These are phyloP conservation scores for Backusella westeae DNA, from an alignment of 192 early-diverging fungal species.

Conservation along the genomic window DNA sequence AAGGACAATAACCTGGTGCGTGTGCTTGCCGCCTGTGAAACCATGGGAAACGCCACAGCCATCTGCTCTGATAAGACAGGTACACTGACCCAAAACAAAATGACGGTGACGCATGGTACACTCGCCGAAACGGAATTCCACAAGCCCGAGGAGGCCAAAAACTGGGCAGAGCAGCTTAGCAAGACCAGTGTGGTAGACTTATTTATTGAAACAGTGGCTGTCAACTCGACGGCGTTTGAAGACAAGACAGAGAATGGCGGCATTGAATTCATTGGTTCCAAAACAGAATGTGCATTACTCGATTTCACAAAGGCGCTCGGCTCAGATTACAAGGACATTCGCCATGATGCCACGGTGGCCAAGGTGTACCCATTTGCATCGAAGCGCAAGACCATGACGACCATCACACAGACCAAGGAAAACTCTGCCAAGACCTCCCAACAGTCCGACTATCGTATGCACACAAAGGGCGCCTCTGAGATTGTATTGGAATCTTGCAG, in stretches of 20 bases:
- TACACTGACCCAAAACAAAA: conserved; percentile 79
- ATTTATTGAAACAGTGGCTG: conserved; percentile 57
- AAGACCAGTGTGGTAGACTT: conserved; percentile 26
- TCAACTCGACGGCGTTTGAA: conserved; percentile 77
- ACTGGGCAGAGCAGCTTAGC: conserved; percentile 49
- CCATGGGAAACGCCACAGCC: conserved; percentile 79
- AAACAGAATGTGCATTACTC: conserved; percentile 78
- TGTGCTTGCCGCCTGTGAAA: conserved; percentile 75
- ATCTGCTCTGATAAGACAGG: conserved; percentile 89
- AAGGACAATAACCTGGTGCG: conserved; percentile 79
- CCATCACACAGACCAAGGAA: conserved; percentile 46
- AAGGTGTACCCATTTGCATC: conserved; percentile 87
- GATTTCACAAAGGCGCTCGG: conserved; percentile 64
- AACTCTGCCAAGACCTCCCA: conserved; percentile 11
- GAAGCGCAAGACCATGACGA: conserved; percentile 89
- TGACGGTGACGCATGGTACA: conserved; percentile 70
- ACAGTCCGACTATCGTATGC: conserved; percentile 48
- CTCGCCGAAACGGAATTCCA: conserved; percentile 49
- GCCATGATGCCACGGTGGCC: conserved; percentile 47
- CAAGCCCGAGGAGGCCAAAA: conserved; percentile 38
- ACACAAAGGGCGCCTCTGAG: conserved; percentile 83
- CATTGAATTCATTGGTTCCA: conserved; percentile 67
- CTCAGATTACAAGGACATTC: conserved; percentile 54
- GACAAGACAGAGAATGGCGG: conserved; percentile 59
- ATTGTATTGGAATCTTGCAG: conserved; percentile 65